These are phyloP conservation scores for Pestalotiopsis fici DNA, from an alignment of 2,329 filamentous ascomycete species.

Conservation along the genomic window DNA sequence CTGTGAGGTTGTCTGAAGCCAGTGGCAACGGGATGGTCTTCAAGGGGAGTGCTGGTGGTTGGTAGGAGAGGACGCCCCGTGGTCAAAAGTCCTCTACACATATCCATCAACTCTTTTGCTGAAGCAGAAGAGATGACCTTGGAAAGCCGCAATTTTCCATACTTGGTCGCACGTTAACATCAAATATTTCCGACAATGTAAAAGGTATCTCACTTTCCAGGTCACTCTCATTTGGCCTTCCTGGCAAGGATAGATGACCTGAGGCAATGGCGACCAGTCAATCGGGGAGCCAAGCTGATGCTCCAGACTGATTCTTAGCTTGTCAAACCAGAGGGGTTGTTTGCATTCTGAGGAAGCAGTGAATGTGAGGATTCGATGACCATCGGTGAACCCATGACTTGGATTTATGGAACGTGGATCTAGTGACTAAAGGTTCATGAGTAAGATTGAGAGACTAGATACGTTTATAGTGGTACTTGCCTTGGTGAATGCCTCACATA, in stretches of 20 bases:
- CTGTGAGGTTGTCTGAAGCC: not conserved
- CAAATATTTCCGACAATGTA: not conserved
- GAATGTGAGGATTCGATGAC: not conserved
- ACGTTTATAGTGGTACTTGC: too few relatives aligned
- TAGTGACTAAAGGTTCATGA: not conserved
- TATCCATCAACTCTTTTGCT: not conserved
- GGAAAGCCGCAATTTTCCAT: not conserved
- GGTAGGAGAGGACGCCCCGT: not conserved
- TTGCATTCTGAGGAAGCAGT: not conserved
- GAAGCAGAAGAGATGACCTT: not conserved
- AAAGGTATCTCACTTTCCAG: not conserved
- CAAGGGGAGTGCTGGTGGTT: fast-evolving
- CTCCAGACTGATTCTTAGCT: not conserved
- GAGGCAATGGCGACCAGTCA: not conserved
- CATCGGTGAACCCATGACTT: not conserved
- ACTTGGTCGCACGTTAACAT: not conserved
- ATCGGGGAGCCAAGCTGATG: not conserved
- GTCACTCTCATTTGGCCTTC: not conserved
- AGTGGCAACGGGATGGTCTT: too few relatives aligned
- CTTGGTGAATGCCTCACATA: too few relatives aligned
- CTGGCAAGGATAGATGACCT: not conserved
- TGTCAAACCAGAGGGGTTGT: not conserved
- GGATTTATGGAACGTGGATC: not conserved
- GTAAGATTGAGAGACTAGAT: not conserved
- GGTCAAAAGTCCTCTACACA: not conserved